Base-by-base conservation (phyloP, 441 rosid species). In the Breynia disticha region DNA sequence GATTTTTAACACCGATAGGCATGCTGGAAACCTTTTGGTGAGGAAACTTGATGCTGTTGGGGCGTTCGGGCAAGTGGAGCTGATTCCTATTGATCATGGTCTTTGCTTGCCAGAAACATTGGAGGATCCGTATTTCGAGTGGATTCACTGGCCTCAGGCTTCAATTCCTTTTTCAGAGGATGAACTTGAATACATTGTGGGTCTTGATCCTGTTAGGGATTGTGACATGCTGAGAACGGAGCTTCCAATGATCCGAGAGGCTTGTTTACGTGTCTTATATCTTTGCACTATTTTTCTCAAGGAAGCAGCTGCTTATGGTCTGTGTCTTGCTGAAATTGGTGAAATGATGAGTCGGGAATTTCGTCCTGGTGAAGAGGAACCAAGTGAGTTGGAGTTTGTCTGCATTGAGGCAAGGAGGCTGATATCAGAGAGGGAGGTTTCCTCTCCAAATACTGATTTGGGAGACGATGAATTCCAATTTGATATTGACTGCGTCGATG, bases 61-160 rank as follows among this genome's bases (percentile, higher is more conserved):
- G 51, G 67, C 71, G 11, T 74, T 74, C 56, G 73, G 78, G 57
- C 76, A 67, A 56, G 77, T 69, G 51, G 77, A 77, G 38, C 46
- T 77, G 50, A 77, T 67, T 67, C 82, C 82, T 37, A 77, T 77
- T 41, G 82, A 77, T 65, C 82, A 77, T 17, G 82, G 82, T 15
- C 79, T 77, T 62, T 77, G 82, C 71, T 62, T 77, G 56, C 82
- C 82, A 2, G 82, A 77, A 63, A 66, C 79, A 20, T 61, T 77
- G 64, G 82, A 74, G 56, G 82, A 77, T 37, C 82, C 82, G 5
- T 77, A 77, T 55, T 74, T 77, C 4, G 82, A 77, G 73, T 77
- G 82, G 82, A 77, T 77, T 60, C 79, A 77, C 45, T 77, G 82
- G 82, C 82, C 82, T 19, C 82, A 77, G 50, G 77, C 82, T 16